A percentile compares a stretch with the other conserved stretches of the same genome.
Evolutionary conservation across 805 yeast species (phyloP).

Genomic region (Lachancea meyersii): DNA sequence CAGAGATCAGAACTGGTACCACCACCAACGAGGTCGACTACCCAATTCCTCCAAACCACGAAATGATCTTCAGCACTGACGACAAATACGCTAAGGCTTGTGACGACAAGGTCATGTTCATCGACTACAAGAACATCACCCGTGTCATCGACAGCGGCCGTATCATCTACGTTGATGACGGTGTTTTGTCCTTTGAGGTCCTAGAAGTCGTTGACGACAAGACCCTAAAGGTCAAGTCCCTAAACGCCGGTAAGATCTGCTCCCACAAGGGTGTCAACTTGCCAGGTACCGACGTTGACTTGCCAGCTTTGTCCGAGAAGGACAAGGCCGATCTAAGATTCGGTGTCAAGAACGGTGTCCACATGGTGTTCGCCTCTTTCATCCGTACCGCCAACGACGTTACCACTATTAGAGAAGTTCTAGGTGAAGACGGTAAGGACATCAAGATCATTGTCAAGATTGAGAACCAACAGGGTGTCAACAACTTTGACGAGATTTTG

Average conservation of each 20-base stretch:
- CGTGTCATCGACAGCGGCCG: constrained; percentile 84
- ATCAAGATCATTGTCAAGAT: constrained; percentile 96
- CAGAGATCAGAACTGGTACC: constrained; percentile 98
- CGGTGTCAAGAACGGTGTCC: constrained; percentile 96
- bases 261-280: constrained; percentile 99
- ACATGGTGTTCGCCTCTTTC: constrained; percentile 98
- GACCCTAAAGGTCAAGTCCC: constrained; percentile 79
- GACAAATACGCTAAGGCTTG: constrained; percentile 63
- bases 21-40: constrained; percentile 74
- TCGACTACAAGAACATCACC: constrained; percentile 95
- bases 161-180: constrained; percentile 93
- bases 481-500: constrained; percentile 96
- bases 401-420: constrained; percentile 80
- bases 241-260: constrained; percentile 92
- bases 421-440: constrained; percentile 95
- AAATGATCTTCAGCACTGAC: constrained; percentile 90
- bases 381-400: constrained; percentile 93
- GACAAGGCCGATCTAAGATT: constrained; percentile 86
- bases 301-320: constrained; percentile 96
- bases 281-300: constrained; percentile 98
- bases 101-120: constrained; percentile 76
- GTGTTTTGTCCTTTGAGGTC: constrained; percentile 94
- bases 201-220: constrained; percentile 69
- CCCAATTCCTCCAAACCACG: constrained; percentile 79
- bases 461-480: constrained; percentile 99